phyloP scores from a whole-genome alignment of 2,329 filamentous ascomycete species.

The Scolecobasidium constrictum region DNA sequence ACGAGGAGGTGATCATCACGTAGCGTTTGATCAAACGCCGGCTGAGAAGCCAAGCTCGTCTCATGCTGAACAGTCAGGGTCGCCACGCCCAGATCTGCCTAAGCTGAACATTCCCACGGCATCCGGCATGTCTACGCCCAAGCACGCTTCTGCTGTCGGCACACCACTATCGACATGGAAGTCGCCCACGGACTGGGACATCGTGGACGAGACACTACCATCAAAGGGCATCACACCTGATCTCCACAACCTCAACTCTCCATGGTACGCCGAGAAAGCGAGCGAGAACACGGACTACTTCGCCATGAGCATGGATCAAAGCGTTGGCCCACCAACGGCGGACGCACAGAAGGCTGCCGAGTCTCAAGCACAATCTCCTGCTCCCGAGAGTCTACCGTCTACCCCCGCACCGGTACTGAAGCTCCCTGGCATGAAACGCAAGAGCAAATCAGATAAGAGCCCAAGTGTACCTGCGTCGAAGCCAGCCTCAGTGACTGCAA shows the following conservation, averaged over 20 bases:
- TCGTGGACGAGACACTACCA: neutral
- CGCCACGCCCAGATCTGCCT: neutral
- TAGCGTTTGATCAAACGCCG: neutral
- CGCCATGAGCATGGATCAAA: neutral
- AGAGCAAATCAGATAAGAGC: too few relatives aligned
- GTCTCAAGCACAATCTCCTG: neutral
- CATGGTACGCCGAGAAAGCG: slow-evolving; percentile 19
- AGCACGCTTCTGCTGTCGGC: neutral
- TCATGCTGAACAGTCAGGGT: neutral
- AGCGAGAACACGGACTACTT: slow-evolving; percentile 18
- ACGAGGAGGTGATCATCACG: neutral
- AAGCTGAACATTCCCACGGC: neutral
- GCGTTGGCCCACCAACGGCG: neutral
- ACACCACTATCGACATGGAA: slow-evolving; percentile 5
- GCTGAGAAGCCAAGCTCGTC: neutral
- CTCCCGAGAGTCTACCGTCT: too few relatives aligned
- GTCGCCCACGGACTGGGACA: slow-evolving; percentile 5
- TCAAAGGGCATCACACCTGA: slow-evolving; percentile 17
- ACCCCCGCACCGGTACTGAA: too few relatives aligned
- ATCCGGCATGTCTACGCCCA: neutral
- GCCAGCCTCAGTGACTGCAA: too few relatives aligned
- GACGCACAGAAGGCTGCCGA: neutral
- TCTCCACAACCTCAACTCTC: slow-evolving; percentile 28
- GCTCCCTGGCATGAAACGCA: too few relatives aligned
- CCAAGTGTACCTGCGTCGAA: too few relatives aligned